A percentile compares a stretch with the other conserved stretches of the same genome.
phyloP scores from a whole-genome alignment of 2,329 filamentous ascomycete genomes.

The Emericellopsis cladophorae region DNA sequence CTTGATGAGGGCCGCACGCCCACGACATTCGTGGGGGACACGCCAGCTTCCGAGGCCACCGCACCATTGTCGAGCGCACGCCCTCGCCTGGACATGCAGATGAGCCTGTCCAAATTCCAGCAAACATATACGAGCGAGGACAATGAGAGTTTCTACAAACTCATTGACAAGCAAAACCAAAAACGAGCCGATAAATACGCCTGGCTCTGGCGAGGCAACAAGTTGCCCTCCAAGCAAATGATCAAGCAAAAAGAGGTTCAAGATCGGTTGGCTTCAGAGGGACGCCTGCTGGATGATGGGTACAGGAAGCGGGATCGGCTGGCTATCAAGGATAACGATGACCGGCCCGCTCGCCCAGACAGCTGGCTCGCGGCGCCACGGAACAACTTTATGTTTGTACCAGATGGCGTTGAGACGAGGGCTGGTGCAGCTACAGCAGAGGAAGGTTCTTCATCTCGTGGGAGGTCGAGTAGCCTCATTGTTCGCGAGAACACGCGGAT shows the following conservation, averaged over 20 bases:
- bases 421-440: conserved; percentile 56
- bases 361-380: conserved; percentile 62
- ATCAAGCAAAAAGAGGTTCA: conserved; percentile 53
- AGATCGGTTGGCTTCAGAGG: conserved; percentile 32
- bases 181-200: conserved; percentile 74
- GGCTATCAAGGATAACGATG: conserved; percentile 53
- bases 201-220: conserved; percentile 84
- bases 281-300: conserved; percentile 41
- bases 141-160: conserved; percentile 89
- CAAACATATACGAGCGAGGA: conserved; percentile 93
- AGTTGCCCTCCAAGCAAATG: conserved; percentile 70
- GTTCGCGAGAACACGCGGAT: conserved; percentile 77
- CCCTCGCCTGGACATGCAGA: conserved; percentile 53
- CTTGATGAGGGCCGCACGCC: conserved; percentile 41
- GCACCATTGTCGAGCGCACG: conserved; percentile 20
- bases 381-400: conserved; percentile 80
- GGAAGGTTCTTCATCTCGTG: no score
- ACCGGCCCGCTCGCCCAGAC: conserved; percentile 65
- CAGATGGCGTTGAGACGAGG: conserved; percentile 55
- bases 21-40: conserved; percentile 56
- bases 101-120: conserved; percentile 79
- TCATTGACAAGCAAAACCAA: conserved; percentile 82
- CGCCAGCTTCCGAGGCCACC: conserved; percentile 48
- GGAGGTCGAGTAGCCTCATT: conserved; percentile 54
- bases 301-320: conserved; percentile 40